Evolutionary conservation across 2,329 filamentous ascomycete species (phyloP), one percentile per base, ranked within the genome.

Genomic region (Karstenula rhodostoma): DNA sequence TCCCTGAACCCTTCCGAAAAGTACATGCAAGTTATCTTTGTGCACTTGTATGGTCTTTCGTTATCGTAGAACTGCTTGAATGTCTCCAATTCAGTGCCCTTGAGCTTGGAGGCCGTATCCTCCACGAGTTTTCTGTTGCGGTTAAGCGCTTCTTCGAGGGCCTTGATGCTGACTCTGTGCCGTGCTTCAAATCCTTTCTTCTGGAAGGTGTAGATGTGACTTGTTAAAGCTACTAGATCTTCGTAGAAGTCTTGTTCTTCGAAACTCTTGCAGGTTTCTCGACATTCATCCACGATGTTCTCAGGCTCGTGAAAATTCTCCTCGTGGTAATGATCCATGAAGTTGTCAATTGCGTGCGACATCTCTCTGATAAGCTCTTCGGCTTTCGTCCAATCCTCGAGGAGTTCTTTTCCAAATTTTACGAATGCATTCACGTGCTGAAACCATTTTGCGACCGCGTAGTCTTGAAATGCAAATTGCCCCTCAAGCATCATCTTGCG

Each of bases 1-100:
- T 67, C 70, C 7, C 67, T 66, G 66, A 81, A 83, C 0, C 82
- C 82, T 43, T 80, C 70, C 47, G 80, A 73, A 64, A 83, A 84
- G 67, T 75, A 81, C 12, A 68, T 70, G 65, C 82, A 83, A 2
- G 68, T 76, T 10, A 78, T 70, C n/a, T 73, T 75, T 2, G 67
- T 60, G 64, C 82, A 83, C 58, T 83, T 83, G 73, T 73, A 83
- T 10, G 72, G 48, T 9, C 73, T 74, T 22, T 65, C 63, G 4
- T 62, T 33, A 5, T 81, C 80, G 58, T 83, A 82, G 44, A 74
- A 77, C 13, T 67, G 50, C 3, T 51, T 19, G 42, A 71, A 68
- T 1, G 33, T 57, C 5, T 22, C 48, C 5, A 55, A 47, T 12
- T 73, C 64, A 0, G 2, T 4, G 7, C 43, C 23, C 17, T 44